Evolutionary conservation across 192 early-diverging fungal species (phyloP), one percentile per base, ranked within the genome.

Genomic region (Coemansia reversa): DNA sequence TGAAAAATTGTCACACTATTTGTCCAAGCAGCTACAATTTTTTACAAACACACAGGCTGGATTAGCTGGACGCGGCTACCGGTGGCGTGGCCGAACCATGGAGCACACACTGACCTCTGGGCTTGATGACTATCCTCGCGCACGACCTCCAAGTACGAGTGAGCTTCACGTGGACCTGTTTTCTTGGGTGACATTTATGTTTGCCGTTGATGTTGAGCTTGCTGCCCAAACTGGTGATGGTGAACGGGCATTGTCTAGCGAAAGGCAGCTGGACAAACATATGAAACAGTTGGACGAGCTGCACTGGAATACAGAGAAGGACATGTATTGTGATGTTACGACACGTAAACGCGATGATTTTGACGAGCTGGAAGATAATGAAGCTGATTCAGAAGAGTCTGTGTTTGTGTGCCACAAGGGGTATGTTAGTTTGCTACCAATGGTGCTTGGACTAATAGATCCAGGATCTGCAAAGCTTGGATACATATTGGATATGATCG

Each of bases 81-180:
- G 93, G 14, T 98, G 96, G 96, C 81, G 92, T 48, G 96, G 96
- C 0, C 85, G 93, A 35, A 91, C 91, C 3, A 81, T 76, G 22
- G 83, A 85, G 32, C 95, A 98, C 75, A 92, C 91, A 0, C 76
- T 98, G 55, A 93, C 95, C 0, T 93, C 90, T 25, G 95, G 95
- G 7, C 71, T 98, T 32, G 96, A 98, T 78, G 96, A 98, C 71
- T 98, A 96, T 63, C 96, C 96, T 23, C 85, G 96, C 32, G 87
- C 91, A 0, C 65, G 70, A 5, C 85, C 84, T 22, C 92, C 94
- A 5, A 84, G 87, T 72, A 60, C 82, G 5, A 33, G 54, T 51
- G 75, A 77, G 62, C 74, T 71, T 18, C 75, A 76, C 49, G 66
- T 78, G 11, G 76, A 78, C 48, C 59, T 78, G 60, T 68, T 62